Evolutionary conservation across 148 eudicot species (phyloP), one percentile per base, ranked within the genome.

Genomic region (Dianthus caryophyllus): DNA sequence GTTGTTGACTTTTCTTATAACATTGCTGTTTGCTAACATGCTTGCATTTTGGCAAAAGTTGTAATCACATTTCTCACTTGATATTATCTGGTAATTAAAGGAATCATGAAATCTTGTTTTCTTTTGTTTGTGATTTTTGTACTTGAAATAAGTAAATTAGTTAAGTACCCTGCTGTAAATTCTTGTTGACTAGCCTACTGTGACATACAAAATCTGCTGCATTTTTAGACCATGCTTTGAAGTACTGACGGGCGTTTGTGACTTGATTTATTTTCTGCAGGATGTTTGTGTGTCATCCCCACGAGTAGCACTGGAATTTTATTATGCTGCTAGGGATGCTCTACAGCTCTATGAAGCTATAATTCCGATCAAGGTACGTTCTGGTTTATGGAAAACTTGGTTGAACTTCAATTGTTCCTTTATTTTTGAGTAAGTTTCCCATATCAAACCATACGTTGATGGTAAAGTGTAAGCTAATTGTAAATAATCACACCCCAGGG

Each of bases 261-360:
- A 43, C 30, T 62, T 65, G 21, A 65, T 63, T 20, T 25, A 54
- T 73, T 61, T 30, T 55, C 49, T 82, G 79, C 84, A 94, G 98
- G 99, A 90, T 84, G 87, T 94, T 58, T 94, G 99, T 73, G 77
- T 94, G 72, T 90, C 94, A 52, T 85, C 97, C 49, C 66, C 93
- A 41, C 82, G 87, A 82, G 99, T 88, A 74, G 93, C 88, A 18
- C 67, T 85, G 82, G 93, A 90, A 67, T 90, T 90, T 72, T 94
- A 90, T 78, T 77, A 90, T 73, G 89, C 97, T 73, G 93, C 90
- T 64, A 85, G 99, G 78, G 91, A 94, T 79, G 89, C 84, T 51
- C 70, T 94, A 70, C 84, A 84, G 65, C 90, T 94, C 64, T 94
- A 90, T 72, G 96, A 88, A 81, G 97, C 93, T 65, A 76, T 88